Evolutionary conservation across 1,284 basidiomycete genomes (phyloP).

Genomic region (Cutaneotrichosporon arboriforme): DNA sequence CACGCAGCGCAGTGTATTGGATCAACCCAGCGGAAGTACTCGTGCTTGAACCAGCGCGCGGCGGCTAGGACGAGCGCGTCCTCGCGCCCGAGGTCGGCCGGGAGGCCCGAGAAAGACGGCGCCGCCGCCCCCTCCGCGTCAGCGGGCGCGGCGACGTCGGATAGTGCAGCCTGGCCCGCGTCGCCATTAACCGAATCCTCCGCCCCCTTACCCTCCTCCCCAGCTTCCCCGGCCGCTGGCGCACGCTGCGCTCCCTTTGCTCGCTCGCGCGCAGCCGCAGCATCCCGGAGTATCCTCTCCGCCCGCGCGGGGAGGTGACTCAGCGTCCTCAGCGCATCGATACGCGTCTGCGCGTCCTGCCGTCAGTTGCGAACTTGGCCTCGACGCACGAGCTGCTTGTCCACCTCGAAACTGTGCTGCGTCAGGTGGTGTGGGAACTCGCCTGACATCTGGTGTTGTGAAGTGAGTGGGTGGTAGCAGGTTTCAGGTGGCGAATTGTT

Average conservation of each 20-base stretch:
- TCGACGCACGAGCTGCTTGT: background rate
- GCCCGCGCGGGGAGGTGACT: background rate
- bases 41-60: slow-evolving; percentile 50
- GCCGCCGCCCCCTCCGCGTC: slow-evolving; percentile 1
- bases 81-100: slow-evolving; percentile 24
- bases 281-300: background rate
- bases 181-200: background rate
- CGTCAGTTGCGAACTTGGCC: background rate
- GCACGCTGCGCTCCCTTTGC: background rate
- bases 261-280: background rate
- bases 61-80: slow-evolving; percentile 45
- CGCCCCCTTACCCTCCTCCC: background rate
- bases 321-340: background rate
- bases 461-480: too few species aligned
- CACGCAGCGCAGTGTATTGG: slow-evolving; percentile 49
- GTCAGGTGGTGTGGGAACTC: too few species aligned
- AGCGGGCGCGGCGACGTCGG: background rate
- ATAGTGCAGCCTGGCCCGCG: background rate
- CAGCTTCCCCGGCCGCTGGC: background rate
- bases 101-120: slow-evolving; percentile 7
- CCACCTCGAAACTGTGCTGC: background rate
- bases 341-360: background rate
- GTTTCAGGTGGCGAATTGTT: too few species aligned
- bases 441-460: too few species aligned
- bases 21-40: slow-evolving; percentile 51